Conservation (phyloP, 1,284 basidiomycete genomes). For the Bothia castanella region DNA sequence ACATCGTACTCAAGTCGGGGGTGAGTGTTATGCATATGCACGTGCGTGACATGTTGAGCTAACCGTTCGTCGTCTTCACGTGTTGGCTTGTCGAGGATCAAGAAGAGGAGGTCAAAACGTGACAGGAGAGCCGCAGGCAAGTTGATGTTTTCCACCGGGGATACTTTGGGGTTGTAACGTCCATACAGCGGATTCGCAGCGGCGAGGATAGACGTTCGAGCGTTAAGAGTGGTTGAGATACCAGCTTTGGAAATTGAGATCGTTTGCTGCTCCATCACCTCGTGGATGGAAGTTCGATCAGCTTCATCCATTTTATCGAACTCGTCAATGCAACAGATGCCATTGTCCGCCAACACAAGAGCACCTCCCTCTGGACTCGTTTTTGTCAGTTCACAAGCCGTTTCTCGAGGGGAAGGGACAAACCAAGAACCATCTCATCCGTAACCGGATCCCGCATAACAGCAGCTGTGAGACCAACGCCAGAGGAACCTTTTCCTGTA, state of each 20-base stretch:
- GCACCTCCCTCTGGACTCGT: slow-evolving; percentile 87
- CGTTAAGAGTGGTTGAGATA: slow-evolving; percentile 97
- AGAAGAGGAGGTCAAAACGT: slow-evolving; percentile 94
- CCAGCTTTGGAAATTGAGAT: slow-evolving; percentile 99
- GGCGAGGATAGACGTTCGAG: slow-evolving; percentile 96
- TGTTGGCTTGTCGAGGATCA: slow-evolving; percentile 94
- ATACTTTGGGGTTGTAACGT: slow-evolving; percentile 95
- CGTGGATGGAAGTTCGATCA: slow-evolving; percentile 97
- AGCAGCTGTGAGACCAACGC: slow-evolving; percentile 97
- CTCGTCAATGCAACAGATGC: slow-evolving; percentile 99
- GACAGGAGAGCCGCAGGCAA: slow-evolving; percentile 94
- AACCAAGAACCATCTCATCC: slow-evolving; percentile 98
- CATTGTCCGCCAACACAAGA: slow-evolving; percentile 96
- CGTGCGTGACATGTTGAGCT: slow-evolving; percentile 95
- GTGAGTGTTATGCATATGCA: slow-evolving; percentile 94
- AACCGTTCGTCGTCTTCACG: slow-evolving; percentile 94
- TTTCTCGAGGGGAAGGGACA: slow-evolving; percentile 30
- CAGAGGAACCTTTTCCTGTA: slow-evolving; percentile 96
- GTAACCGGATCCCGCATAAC: slow-evolving; percentile 99
- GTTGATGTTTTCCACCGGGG: slow-evolving; percentile 99
- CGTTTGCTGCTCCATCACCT: slow-evolving; percentile 99
- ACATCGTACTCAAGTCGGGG: slow-evolving; percentile 83
- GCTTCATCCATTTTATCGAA: slow-evolving; percentile 99
- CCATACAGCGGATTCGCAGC: slow-evolving; percentile 98
- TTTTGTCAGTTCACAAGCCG: slow-evolving; percentile 4